Evolutionary conservation across 2,329 filamentous ascomycete species (phyloP), one percentile per base, ranked within the genome.

Genomic region (Colletotrichum orbiculare): DNA sequence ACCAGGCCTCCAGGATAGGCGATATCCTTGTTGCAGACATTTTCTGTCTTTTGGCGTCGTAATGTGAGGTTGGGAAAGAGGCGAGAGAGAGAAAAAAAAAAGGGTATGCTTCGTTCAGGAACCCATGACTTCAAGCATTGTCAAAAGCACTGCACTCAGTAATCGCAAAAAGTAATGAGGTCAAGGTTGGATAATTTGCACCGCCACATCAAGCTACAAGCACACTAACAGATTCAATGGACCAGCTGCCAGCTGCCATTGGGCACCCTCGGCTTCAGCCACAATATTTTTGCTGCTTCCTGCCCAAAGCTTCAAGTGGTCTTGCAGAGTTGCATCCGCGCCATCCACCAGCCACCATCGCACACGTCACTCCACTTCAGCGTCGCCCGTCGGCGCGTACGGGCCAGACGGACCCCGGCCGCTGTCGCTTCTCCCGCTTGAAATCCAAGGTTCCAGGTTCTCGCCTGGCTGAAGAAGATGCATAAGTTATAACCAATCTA

Each of bases 1-100:
- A 83, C 87, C 87, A 90, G 63, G 78, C 76, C 67, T 68, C 60
- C 35, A 65, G 25, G 45, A 68, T 48, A 25, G 61, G 56, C 46
- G 67, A 68, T 47, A 68, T 66, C 39, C 64, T 53, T 50, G 54
- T 66, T n/a, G 60, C 34, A 54, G 54, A 54, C 64, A 66, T 66
- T 17, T 62, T 25, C 25, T 25, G 25, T 2, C 25, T 5, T 25
- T 48, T 11, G 25, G 11, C 54, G 9, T 35, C 54, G 33, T 37
- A n/a, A 8, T 46, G 47, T 4, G 57, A 34, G 52, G 50, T 42
- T 56, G 41, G 54, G 49, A 39, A 39, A 50, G 25, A 25, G 25
- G 25, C 25, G 13, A n/a, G 33, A 34, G 17, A 6, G 15, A 41
- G 13, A 15, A 5, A 15, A 43, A 43, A 15, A 43, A 17, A 4